These are phyloP conservation scores for Fusarium piperis DNA, from an alignment of 2,329 filamentous ascomycete species.

Conservation along the genomic window DNA sequence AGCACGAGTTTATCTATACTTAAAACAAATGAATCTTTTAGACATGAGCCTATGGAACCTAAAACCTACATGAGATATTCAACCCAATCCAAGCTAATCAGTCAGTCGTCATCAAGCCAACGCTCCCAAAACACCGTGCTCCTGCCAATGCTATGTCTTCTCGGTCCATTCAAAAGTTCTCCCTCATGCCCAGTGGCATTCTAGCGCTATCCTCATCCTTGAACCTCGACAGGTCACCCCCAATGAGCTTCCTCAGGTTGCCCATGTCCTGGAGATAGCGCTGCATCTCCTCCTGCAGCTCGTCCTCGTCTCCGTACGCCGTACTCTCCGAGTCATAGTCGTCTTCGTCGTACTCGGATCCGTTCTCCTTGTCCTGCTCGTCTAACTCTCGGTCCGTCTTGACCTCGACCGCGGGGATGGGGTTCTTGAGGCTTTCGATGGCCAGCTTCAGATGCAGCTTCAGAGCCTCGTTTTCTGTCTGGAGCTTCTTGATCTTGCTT, in stretches of 20 bases:
- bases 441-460: slow-evolving; percentile 89
- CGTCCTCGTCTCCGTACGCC: slow-evolving; percentile 59
- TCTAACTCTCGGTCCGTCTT: slow-evolving; percentile 42
- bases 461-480: slow-evolving; percentile 90
- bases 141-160: slow-evolving; percentile 31
- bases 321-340: slow-evolving; percentile 61
- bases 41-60: slow-evolving; percentile 16
- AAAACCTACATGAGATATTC: slow-evolving; percentile 19
- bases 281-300: slow-evolving; percentile 87
- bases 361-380: slow-evolving; percentile 51
- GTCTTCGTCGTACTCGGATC: slow-evolving; percentile 67
- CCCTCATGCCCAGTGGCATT: slow-evolving; percentile 56
- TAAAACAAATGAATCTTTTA: neutral
- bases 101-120: slow-evolving; percentile 22
- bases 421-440: slow-evolving; percentile 87
- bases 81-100: neutral
- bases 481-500: slow-evolving; percentile 90
- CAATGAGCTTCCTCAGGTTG: slow-evolving; percentile 71
- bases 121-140: slow-evolving; percentile 46
- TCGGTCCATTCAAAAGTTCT: slow-evolving; percentile 49
- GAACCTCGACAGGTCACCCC: slow-evolving; percentile 79
- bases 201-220: slow-evolving; percentile 69
- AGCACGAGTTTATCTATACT: no score
- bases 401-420: slow-evolving; percentile 73
- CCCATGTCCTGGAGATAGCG: slow-evolving; percentile 84